phyloP scores from a whole-genome alignment of 495 filamentous ascomycete species.

The Penicillium cinerascens region DNA sequence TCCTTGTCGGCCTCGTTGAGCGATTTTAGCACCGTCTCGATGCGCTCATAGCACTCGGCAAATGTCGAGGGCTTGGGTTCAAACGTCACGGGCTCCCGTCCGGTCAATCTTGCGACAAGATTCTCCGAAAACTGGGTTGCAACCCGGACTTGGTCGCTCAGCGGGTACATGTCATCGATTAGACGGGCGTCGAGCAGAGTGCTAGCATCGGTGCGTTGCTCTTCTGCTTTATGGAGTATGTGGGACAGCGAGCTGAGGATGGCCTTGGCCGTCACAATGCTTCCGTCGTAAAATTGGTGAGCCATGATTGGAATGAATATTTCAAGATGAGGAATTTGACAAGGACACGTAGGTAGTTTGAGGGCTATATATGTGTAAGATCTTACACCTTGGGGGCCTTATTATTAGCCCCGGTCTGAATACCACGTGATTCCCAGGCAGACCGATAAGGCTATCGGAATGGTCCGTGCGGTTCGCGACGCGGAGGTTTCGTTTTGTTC shows the following conservation, averaged over 20 bases:
- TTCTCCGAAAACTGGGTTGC: slow-evolving; percentile 31
- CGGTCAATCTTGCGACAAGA: slow-evolving; percentile 31
- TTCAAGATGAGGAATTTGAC: background rate
- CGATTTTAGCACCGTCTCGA: slow-evolving; percentile 36
- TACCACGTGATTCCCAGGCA: background rate
- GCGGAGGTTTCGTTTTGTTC: background rate
- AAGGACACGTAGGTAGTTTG: background rate
- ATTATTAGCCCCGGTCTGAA: background rate
- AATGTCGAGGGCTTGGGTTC: slow-evolving; percentile 37
- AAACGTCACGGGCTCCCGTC: slow-evolving; percentile 24
- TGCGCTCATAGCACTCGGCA: slow-evolving; percentile 37
- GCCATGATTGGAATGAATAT: slow-evolving; percentile 13
- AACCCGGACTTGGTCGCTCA: slow-evolving; percentile 46
- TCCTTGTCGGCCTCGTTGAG: slow-evolving; percentile 39
- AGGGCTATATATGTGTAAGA: background rate
- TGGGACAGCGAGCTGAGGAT: slow-evolving; percentile 31
- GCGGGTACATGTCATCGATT: slow-evolving; percentile 45
- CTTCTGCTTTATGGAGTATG: slow-evolving; percentile 26
- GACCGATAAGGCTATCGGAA: background rate
- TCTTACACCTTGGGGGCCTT: background rate
- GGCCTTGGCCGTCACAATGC: slow-evolving; percentile 20
- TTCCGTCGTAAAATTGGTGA: slow-evolving; percentile 32
- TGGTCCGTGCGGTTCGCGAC: background rate
- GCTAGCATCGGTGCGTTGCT: slow-evolving; percentile 18
- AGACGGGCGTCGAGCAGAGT: slow-evolving; percentile 25